phyloP scores from a whole-genome alignment of 176 grass and related monocot genomes.

The Triticum monococcum region DNA sequence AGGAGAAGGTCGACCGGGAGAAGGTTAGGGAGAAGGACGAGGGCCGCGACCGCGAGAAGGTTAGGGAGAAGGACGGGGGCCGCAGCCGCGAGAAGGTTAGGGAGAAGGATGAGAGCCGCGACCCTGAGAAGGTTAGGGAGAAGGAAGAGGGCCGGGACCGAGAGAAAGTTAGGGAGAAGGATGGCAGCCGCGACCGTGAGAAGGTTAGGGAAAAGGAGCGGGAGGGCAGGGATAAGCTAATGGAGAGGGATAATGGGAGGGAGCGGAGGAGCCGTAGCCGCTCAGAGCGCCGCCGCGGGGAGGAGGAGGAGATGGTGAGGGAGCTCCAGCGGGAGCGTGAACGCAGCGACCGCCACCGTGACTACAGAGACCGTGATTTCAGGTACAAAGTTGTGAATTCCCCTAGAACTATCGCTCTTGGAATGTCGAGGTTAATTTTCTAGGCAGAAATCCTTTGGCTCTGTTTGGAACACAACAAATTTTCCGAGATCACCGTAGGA shows the following conservation, averaged over 20 bases:
- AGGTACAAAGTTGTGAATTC: conserved; percentile 38
- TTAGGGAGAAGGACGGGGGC: conserved; percentile 36
- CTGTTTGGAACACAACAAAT: neutral
- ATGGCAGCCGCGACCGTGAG: conserved; percentile 13
- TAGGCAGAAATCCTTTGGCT: conserved; percentile 9
- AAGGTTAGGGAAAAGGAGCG: conserved; percentile 39
- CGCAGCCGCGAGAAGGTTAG: conserved; percentile 32
- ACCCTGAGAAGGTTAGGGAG: conserved; percentile 18
- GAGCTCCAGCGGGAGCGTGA: conserved; percentile 51
- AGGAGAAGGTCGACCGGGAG: conserved; percentile 40
- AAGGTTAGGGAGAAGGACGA: conserved; percentile 43
- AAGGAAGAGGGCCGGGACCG: conserved; percentile 25
- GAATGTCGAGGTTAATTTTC: neutral
- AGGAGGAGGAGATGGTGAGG: conserved; percentile 66
- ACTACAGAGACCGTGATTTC: conserved; percentile 62
- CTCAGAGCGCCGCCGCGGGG: conserved; percentile 50
- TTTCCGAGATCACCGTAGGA: neutral
- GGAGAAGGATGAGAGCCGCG: conserved; percentile 31
- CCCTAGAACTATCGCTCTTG: neutral
- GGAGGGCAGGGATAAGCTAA: conserved; percentile 26
- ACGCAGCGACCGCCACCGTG: conserved; percentile 42
- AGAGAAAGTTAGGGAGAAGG: conserved; percentile 36
- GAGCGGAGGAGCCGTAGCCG: conserved; percentile 70
- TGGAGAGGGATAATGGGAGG: conserved; percentile 36
- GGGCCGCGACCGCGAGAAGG: conserved; percentile 37